phyloP scores from a whole-genome alignment of 208 protist genomes.

The Crithidia mellificae region DNA sequence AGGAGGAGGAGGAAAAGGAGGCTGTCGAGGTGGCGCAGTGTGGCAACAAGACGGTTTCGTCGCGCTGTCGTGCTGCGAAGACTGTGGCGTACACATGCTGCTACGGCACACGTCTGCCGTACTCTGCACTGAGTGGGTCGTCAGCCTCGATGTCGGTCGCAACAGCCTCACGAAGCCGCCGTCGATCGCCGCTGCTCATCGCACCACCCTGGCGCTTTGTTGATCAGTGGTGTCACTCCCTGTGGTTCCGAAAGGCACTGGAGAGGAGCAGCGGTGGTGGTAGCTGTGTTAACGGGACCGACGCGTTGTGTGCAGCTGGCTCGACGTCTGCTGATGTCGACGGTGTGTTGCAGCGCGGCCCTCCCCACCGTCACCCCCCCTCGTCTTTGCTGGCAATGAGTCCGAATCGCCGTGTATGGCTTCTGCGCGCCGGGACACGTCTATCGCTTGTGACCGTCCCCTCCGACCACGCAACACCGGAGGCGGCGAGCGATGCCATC shows the following conservation, averaged over 20 bases:
- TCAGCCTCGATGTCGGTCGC: neutral
- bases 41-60: neutral
- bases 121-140: neutral
- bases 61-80: neutral
- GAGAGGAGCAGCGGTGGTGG: neutral
- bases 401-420: constrained; percentile 28
- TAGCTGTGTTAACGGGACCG: no score
- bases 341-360: neutral
- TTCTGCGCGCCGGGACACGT: constrained; percentile 5
- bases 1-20: neutral
- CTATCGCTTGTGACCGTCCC: constrained; percentile 21
- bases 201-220: constrained; percentile 28
- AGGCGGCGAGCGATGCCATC: neutral
- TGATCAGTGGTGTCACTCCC: constrained; percentile 30
- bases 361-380: constrained; percentile 5
- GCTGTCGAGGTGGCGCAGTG: no score
- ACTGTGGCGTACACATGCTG: constrained; percentile 19
- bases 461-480: neutral
- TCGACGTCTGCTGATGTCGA: no score
- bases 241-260: constrained; percentile 15
- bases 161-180: neutral
- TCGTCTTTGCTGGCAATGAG: constrained; percentile 20
- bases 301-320: no score
- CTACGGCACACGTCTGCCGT: constrained; percentile 17
- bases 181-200: constrained; percentile 8